Evolutionary conservation across 495 filamentous ascomycete species (phyloP).

Genomic region (Pyrenula aspistea): DNA sequence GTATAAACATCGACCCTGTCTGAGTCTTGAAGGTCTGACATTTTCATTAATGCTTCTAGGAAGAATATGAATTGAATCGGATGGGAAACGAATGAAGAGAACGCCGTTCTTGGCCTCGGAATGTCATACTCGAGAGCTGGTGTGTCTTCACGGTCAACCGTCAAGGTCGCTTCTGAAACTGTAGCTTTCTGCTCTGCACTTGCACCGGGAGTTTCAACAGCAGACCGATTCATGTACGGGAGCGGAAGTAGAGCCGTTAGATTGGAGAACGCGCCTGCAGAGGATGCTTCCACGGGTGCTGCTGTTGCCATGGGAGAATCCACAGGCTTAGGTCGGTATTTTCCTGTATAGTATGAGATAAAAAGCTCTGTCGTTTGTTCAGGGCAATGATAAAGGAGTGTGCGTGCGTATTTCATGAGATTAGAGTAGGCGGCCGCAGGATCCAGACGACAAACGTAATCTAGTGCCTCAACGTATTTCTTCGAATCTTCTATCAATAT

Average conservation of each 20-base stretch:
- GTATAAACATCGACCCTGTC: constrained; percentile 85
- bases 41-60: constrained; percentile 68
- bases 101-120: constrained; percentile 80
- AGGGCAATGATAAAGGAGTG: constrained; percentile 75
- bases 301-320: constrained; percentile 37
- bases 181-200: constrained; percentile 14
- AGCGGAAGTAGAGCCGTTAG: constrained; percentile 72
- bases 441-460: constrained; percentile 82
- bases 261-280: constrained; percentile 65
- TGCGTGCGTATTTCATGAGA: constrained; percentile 89
- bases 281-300: constrained; percentile 41
- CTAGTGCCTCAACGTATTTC: constrained; percentile 72
- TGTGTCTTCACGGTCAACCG: constrained; percentile 8
- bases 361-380: constrained; percentile 71
- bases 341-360: constrained; percentile 83
- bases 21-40: constrained; percentile 50
- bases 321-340: constrained; percentile 63
- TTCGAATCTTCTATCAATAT: constrained; percentile 93
- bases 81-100: constrained; percentile 93
- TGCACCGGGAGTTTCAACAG: constrained; percentile 19
- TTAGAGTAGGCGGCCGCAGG: constrained; percentile 76
- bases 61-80: constrained; percentile 82
- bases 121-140: constrained; percentile 24
- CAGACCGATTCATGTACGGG: constrained; percentile 61
- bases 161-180: constrained; percentile 15